Evolutionary conservation across 495 filamentous ascomycete genomes (phyloP), one percentile per base, ranked within the genome.

Genomic region (Hamigera avellanea): DNA sequence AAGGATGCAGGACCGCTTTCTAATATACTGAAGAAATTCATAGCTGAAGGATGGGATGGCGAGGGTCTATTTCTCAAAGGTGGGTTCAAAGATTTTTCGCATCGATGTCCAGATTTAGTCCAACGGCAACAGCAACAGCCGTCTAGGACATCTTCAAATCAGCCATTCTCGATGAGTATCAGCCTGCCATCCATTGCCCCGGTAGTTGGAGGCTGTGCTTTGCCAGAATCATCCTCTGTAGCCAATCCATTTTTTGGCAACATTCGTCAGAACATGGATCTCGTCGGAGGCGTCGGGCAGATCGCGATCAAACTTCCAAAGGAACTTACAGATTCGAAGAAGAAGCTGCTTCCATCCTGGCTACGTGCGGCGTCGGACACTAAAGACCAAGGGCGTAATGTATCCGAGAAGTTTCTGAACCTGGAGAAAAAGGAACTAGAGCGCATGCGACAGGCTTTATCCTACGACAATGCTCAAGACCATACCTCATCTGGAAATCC

Each of bases 261-360:
- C 43, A 96, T 98, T 46, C 74, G 93, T 18, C 91, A 96, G 57
- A 93, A 98, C 43, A 91, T 94, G 76, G 91, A 98, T 52, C 60
- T 98, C 27, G 76, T 94, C 32, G 88, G 83, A 36, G 91, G 91
- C 16, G 91, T 98, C 28, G 91, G 91, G 0, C 88, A 94, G 50
- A 78, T 96, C 47, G 64, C 85, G 21, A 54, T 98, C 32, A 73
- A 78, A 33, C 54, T 81, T 31, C 91, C 91, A 0, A 46, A 70
- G 26, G 57, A 59, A 6, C 54, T 86, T 36, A 68, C 66, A 2
- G 46, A 61, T 13, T 45, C 40, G 9, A 50, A 54, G 36, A 55
- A 43, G 43, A 63, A 41, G 48, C 42, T 54, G 13, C 67, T 95
- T 12, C 93, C 91, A 3, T 32, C 46, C 2, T 98, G 91, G 91